A percentile compares a stretch with the other conserved stretches of the same genome.
phyloP scores from a whole-genome alignment of 1,284 basidiomycete genomes.

The Heterobasidion parviporum region DNA sequence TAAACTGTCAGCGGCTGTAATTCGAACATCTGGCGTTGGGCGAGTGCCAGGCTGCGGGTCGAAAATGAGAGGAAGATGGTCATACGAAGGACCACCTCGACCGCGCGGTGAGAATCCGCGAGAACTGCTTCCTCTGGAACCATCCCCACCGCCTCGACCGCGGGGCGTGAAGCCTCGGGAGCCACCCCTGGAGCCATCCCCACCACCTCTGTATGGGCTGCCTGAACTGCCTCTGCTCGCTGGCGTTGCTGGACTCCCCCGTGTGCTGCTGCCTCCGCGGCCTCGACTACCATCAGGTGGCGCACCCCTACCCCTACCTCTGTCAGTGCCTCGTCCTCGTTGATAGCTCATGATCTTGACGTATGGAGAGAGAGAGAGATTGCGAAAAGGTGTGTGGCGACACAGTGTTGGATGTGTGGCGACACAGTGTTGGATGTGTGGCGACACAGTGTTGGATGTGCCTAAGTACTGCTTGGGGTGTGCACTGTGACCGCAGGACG shows the following conservation, averaged over 20 bases:
- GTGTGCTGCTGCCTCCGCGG: constrained; percentile 13
- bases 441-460: background rate
- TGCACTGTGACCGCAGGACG: background rate
- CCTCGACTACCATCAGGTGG: constrained; percentile 13
- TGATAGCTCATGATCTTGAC: background rate
- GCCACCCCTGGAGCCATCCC: constrained; percentile 5
- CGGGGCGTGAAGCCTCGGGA: constrained; percentile 5
- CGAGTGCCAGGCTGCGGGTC: constrained; percentile 31
- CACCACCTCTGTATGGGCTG: constrained; percentile 14
- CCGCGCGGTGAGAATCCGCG: constrained; percentile 11
- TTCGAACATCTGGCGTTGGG: constrained; percentile 33
- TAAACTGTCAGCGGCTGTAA: constrained; percentile 32
- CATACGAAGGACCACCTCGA: constrained; percentile 18
- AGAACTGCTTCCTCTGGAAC: constrained; percentile 7
- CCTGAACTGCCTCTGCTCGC: constrained; percentile 11
- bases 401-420: background rate
- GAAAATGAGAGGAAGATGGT: constrained; percentile 16
- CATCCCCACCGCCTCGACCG: constrained; percentile 17
- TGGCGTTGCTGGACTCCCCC: constrained; percentile 11
- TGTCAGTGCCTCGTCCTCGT: constrained; percentile 1
- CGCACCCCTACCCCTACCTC: constrained; percentile 9
- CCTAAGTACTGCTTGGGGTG: background rate
- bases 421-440: background rate
- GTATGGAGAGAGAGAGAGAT: background rate
- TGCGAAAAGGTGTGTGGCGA: background rate